These are phyloP conservation scores for Calcarisporium arbuscula DNA, from an alignment of 2,329 filamentous ascomycete genomes.

Conservation along the genomic window DNA sequence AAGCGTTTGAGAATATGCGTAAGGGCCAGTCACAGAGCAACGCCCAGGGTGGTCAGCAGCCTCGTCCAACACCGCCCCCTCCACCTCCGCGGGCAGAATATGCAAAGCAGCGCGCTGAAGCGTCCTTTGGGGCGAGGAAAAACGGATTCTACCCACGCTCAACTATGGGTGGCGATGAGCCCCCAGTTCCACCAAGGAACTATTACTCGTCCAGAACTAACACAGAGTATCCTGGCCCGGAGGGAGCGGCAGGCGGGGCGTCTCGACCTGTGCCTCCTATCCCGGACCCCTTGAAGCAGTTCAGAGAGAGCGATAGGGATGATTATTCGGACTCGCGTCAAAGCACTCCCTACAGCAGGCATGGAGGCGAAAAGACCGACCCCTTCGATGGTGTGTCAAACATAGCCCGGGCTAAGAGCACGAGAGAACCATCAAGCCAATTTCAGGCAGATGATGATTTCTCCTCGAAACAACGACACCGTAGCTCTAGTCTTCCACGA, in stretches of 20 bases:
- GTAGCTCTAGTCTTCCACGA: slow-evolving; percentile 24
- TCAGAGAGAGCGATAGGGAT: slow-evolving; percentile 27
- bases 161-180: slow-evolving; percentile 43
- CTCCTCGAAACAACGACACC: slow-evolving; percentile 18
- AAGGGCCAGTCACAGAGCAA: slow-evolving; percentile 25
- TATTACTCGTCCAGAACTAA: slow-evolving; percentile 40
- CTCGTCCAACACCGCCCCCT: slow-evolving; percentile 25
- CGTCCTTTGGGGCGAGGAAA: slow-evolving; percentile 46
- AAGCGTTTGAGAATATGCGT: slow-evolving; percentile 38
- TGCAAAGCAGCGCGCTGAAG: slow-evolving; percentile 47
- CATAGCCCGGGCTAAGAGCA: slow-evolving; percentile 41
- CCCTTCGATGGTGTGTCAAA: slow-evolving; percentile 43
- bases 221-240: slow-evolving; percentile 16
- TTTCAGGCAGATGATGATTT: slow-evolving; percentile 14
- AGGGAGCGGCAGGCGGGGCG: too few species aligned
- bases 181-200: slow-evolving; percentile 37
- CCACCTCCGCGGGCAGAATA: slow-evolving; percentile 44
- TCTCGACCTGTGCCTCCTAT: slow-evolving; percentile 17
- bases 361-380: slow-evolving; percentile 53
- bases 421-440: slow-evolving; percentile 28
- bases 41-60: slow-evolving; percentile 18
- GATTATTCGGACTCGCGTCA: slow-evolving; percentile 42
- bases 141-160: slow-evolving; percentile 45
- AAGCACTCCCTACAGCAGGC: slow-evolving; percentile 50
- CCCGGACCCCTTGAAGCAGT: slow-evolving; percentile 43